Conservation (phyloP, 1,284 basidiomycete species). For the Ceratorhiza oryzae-sativae region DNA sequence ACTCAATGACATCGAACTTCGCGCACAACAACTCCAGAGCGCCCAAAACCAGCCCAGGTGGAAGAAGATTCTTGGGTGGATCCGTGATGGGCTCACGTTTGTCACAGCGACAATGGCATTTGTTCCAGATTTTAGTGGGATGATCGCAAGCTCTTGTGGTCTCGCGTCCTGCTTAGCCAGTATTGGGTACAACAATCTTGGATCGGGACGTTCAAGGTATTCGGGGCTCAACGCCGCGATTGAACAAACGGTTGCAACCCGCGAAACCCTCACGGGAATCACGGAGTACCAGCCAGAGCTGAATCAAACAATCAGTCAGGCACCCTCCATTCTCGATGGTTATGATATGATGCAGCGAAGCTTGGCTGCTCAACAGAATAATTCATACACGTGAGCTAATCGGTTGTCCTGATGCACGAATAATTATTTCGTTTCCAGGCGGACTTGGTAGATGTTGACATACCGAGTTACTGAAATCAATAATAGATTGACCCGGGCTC, state of each 20-base stretch:
- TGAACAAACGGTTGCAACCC: not conserved
- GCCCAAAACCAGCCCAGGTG: not conserved
- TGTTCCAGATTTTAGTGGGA: not conserved
- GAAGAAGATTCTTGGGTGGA: not conserved
- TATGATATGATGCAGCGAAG: not conserved
- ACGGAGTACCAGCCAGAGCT: not conserved
- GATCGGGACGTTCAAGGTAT: not conserved
- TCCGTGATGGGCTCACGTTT: not conserved
- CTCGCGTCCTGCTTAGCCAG: not conserved
- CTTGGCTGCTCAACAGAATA: not conserved
- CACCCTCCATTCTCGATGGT: not conserved
- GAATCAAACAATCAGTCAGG: not conserved
- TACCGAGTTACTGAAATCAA: too few relatives aligned
- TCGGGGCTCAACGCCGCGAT: not conserved
- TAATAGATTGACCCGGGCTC: too few relatives aligned
- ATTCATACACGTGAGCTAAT: not conserved
- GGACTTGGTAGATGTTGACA: too few relatives aligned
- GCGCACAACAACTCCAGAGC: not conserved
- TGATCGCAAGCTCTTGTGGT: not conserved
- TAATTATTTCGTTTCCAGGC: too few relatives aligned
- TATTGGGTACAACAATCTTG: not conserved
- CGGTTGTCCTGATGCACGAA: too few relatives aligned
- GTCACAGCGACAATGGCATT: not conserved
- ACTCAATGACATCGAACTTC: not conserved
- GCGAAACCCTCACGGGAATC: not conserved